phyloP scores from a whole-genome alignment of 2,329 filamentous ascomycete species.

The Sordariomycetes sp. region DNA sequence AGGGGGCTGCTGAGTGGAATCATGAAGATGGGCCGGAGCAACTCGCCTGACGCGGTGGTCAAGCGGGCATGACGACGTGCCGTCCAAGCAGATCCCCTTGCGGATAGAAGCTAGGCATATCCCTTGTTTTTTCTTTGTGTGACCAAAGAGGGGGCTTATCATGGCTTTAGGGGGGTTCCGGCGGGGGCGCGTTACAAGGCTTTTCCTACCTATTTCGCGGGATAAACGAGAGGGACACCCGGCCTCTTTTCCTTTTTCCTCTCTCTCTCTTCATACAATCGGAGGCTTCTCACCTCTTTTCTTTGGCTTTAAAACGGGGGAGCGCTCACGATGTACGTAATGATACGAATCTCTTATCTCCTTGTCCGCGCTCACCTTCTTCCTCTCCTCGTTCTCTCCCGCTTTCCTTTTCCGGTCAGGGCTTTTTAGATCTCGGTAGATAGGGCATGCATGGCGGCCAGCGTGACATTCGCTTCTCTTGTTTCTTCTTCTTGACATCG shows the following conservation, averaged over 20 bases:
- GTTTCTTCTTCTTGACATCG: not conserved
- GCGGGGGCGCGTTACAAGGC: too few species aligned
- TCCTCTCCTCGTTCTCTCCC: not conserved
- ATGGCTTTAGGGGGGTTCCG: too few species aligned
- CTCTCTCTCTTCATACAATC: not conserved
- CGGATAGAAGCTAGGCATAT: not conserved
- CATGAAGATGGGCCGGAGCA: conserved; percentile 30
- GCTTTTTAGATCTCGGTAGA: conserved; percentile 6
- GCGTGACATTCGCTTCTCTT: not conserved
- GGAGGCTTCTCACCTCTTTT: not conserved
- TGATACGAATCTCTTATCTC: conserved; percentile 3
- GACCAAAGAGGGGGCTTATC: too few species aligned
- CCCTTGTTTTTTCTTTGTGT: not conserved
- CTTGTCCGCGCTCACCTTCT: not conserved
- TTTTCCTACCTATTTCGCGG: not conserved
- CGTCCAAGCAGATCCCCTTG: not conserved
- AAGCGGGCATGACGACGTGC: not conserved
- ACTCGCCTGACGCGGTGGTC: conserved; percentile 23
- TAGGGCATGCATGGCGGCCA: too few species aligned
- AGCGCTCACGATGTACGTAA: not conserved
- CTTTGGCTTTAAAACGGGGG: not conserved
- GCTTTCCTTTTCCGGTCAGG: not conserved
- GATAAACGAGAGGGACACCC: not conserved
- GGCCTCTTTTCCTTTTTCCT: not conserved
- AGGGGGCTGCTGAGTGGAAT: conserved; percentile 31